Conservation (phyloP, 129 eudicot genomes). For the Lactuca saligna region DNA sequence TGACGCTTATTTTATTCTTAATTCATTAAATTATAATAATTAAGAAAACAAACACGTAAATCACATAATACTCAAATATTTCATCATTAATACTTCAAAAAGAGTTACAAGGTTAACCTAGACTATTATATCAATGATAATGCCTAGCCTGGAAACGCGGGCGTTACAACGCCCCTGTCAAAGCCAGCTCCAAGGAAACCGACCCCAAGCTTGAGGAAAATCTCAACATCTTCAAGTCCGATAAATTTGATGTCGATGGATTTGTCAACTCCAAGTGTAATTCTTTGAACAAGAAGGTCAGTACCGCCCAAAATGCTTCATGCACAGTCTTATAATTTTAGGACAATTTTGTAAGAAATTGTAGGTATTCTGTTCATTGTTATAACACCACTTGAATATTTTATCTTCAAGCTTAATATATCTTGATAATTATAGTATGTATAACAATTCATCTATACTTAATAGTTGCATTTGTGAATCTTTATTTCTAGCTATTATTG, state of each 20-base stretch:
- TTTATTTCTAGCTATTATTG: not conserved
- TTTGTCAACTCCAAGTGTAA: constrained; percentile 89
- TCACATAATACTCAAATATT: too few relatives aligned
- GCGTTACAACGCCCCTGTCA: constrained; percentile 54
- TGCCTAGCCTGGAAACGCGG: too few relatives aligned
- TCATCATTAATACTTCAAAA: too few relatives aligned
- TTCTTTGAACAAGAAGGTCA: constrained; percentile 83
- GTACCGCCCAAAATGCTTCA: not conserved
- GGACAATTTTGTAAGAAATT: not conserved
- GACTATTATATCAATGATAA: too few relatives aligned
- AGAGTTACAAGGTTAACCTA: too few relatives aligned
- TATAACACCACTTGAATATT: not conserved
- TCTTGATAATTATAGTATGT: not conserved
- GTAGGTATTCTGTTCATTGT: constrained; percentile 8
- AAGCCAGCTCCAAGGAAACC: constrained; percentile 42
- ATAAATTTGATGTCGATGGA: constrained; percentile 77
- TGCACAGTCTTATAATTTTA: not conserved
- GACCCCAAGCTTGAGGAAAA: constrained; percentile 83
- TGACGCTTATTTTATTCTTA: too few relatives aligned
- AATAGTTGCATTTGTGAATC: not conserved
- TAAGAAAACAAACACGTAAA: too few relatives aligned
- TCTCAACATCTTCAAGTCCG: constrained; percentile 82
- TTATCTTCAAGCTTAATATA: not conserved
- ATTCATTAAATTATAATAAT: too few relatives aligned
- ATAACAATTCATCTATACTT: not conserved